Percentiles rank a stretch among this genome's conserved stretches.
Evolutionary conservation across 2,329 filamentous ascomycete genomes (phyloP).

Genomic region (Neospermospora avenae): DNA sequence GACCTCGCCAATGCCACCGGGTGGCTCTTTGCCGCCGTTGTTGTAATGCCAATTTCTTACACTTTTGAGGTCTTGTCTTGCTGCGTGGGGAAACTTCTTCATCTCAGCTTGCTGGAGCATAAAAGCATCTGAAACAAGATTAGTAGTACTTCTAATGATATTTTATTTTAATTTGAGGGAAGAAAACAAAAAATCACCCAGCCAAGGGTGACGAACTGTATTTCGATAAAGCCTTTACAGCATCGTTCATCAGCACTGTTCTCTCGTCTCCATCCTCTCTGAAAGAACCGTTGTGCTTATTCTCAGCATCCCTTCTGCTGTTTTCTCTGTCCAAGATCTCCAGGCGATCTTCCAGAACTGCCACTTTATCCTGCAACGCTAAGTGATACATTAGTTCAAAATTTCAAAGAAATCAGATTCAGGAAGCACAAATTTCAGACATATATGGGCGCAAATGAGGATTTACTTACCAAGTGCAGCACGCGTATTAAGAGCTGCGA

Average conservation of each 20-base stretch:
- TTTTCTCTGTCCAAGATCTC: neutral
- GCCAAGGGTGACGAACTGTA: neutral
- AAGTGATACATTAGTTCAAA: no score
- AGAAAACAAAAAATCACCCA: no score
- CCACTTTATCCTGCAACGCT: conserved; percentile 37
- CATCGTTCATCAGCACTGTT: neutral
- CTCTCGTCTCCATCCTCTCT: neutral
- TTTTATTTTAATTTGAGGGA: no score
- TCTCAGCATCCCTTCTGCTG: neutral
- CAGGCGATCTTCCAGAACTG: conserved; percentile 32
- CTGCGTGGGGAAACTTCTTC: conserved; percentile 18
- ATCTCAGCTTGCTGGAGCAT: conserved; percentile 28
- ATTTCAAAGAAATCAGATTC: no score
- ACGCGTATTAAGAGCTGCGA: conserved; percentile 33
- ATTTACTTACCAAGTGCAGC: conserved; percentile 34
- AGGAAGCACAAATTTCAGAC: no score
- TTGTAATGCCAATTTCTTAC: conserved; percentile 20
- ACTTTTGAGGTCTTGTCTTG: conserved; percentile 25
- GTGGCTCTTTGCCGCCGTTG: conserved; percentile 7
- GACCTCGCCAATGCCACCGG: no score
- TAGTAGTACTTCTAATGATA: no score
- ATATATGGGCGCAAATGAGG: no score
- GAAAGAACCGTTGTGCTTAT: neutral
- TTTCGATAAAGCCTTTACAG: neutral
- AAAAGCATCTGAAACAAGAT: conserved; percentile 30